Percentiles rank a stretch among this genome's conserved stretches.
These are phyloP conservation scores for Hypoxylon sp. DNA, from an alignment of 2,329 filamentous ascomycete species.

Conservation along the genomic window DNA sequence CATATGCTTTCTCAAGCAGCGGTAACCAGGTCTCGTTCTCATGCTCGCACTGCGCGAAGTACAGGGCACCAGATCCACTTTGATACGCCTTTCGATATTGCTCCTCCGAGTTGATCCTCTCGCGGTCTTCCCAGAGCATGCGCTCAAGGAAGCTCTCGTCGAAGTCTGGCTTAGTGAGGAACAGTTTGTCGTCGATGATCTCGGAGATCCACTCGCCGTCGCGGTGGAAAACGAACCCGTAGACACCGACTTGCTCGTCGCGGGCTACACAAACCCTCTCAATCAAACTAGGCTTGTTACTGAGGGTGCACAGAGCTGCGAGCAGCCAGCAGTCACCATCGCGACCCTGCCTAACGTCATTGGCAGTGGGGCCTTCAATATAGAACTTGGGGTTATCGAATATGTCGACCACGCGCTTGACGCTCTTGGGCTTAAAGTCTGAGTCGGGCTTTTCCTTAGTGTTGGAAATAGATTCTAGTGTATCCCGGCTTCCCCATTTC, in stretches of 20 bases:
- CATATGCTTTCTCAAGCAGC: slow-evolving; percentile 80
- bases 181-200: slow-evolving; percentile 71
- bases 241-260: slow-evolving; percentile 82
- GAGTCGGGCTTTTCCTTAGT: slow-evolving; percentile 42
- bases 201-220: slow-evolving; percentile 80
- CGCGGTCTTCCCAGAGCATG: slow-evolving; percentile 61
- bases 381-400: slow-evolving; percentile 84
- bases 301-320: slow-evolving; percentile 82
- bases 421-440: slow-evolving; percentile 63
- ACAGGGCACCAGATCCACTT: slow-evolving; percentile 76
- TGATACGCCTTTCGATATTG: slow-evolving; percentile 76
- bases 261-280: slow-evolving; percentile 80
- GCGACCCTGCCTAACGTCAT: slow-evolving; percentile 83
- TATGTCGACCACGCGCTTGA: slow-evolving; percentile 81
- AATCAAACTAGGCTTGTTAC: slow-evolving; percentile 79
- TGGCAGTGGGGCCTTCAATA: slow-evolving; percentile 81
- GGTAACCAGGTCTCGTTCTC: slow-evolving; percentile 81
- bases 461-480: slow-evolving; percentile 63
- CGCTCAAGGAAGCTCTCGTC: slow-evolving; percentile 70
- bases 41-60: slow-evolving; percentile 78
- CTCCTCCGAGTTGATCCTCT: slow-evolving; percentile 67
- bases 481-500: slow-evolving; percentile 69
- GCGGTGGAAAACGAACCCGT: slow-evolving; percentile 87
- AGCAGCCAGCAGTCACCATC: slow-evolving; percentile 91
- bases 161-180: slow-evolving; percentile 71